Percentiles rank a stretch among this genome's conserved stretches.
Conservation (phyloP, 2,329 filamentous ascomycete genomes). For the Magnaporthiopsis rhizophila region DNA sequence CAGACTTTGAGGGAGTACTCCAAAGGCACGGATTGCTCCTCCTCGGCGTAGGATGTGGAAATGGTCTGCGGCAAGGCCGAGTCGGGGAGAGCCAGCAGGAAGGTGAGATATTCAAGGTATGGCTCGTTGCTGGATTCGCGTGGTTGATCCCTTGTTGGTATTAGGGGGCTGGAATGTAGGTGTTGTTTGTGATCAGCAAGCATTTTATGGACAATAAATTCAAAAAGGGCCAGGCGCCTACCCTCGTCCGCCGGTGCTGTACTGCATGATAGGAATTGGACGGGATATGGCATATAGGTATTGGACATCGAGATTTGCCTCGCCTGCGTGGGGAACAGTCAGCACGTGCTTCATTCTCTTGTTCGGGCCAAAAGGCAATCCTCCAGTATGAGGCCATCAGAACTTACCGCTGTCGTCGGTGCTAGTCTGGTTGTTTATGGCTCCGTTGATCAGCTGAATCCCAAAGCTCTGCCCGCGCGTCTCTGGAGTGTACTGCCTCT, state of each 20-base stretch:
- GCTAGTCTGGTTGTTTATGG: slow-evolving; percentile 38
- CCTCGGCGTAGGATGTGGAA: slow-evolving; percentile 58
- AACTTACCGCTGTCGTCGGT: slow-evolving; percentile 24
- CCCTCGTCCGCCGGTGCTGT: too few relatives aligned
- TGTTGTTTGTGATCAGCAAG: slow-evolving; percentile 32
- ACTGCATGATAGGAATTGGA: slow-evolving; percentile 30
- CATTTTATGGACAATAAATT: slow-evolving; percentile 14
- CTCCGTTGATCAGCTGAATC: slow-evolving; percentile 47
- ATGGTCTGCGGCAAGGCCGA: slow-evolving; percentile 51
- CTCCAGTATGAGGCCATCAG: too few relatives aligned
- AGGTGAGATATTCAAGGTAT: slow-evolving; percentile 55
- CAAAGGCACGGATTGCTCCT: slow-evolving; percentile 55
- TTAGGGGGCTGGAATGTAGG: slow-evolving; percentile 37
- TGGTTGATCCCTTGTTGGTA: slow-evolving; percentile 42
- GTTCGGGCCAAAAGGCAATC: not conserved
- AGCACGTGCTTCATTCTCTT: not conserved
- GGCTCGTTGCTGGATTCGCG: slow-evolving; percentile 58
- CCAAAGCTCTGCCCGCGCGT: slow-evolving; percentile 44
- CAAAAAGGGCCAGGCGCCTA: too few relatives aligned
- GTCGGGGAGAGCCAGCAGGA: slow-evolving; percentile 43
- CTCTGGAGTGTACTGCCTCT: slow-evolving; percentile 43
- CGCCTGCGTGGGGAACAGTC: slow-evolving; percentile 21
- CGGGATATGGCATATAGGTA: slow-evolving; percentile 48
- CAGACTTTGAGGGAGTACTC: slow-evolving; percentile 56
- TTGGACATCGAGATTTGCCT: slow-evolving; percentile 59